phyloP scores from a whole-genome alignment of 2,329 filamentous ascomycete species.

The Sphaerulina musiva region DNA sequence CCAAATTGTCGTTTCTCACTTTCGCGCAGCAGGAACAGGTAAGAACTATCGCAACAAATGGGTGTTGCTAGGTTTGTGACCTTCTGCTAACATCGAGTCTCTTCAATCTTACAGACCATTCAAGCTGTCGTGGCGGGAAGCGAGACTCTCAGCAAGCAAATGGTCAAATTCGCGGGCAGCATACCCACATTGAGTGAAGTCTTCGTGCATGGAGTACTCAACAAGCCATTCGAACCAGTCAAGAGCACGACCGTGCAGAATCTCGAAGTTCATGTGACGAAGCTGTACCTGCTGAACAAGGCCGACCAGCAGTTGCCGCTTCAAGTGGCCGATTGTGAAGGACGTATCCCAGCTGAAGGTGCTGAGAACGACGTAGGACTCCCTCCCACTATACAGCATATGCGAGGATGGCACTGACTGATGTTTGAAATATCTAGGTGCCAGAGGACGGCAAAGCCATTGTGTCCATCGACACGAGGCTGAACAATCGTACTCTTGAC shows the following conservation, averaged over 20 bases:
- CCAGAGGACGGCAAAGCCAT: conserved; percentile 54
- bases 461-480: conserved; percentile 73
- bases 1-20: conserved; percentile 87
- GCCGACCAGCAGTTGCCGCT: conserved; percentile 56
- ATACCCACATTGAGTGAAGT: conserved; percentile 75
- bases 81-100: too few species aligned
- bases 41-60: neutral
- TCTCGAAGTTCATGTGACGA: conserved; percentile 81
- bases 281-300: conserved; percentile 69
- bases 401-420: too few species aligned
- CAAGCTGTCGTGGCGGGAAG: conserved; percentile 61
- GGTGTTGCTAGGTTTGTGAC: neutral
- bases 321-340: conserved; percentile 49
- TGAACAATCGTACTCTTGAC: conserved; percentile 90
- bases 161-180: conserved; percentile 84
- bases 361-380: conserved; percentile 39
- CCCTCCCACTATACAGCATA: too few species aligned
- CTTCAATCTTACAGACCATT: conserved; percentile 51
- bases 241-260: conserved; percentile 76
- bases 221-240: conserved; percentile 78
- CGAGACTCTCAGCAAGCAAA: conserved; percentile 61
- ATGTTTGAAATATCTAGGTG: neutral
- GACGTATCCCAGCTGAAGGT: conserved; percentile 43
- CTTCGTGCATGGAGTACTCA: conserved; percentile 69
- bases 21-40: conserved; percentile 60